A percentile compares a stretch with the other conserved stretches of the same genome.
phyloP scores from a whole-genome alignment of 2,329 filamentous ascomycete species.

The Aspergillus arachidicola region DNA sequence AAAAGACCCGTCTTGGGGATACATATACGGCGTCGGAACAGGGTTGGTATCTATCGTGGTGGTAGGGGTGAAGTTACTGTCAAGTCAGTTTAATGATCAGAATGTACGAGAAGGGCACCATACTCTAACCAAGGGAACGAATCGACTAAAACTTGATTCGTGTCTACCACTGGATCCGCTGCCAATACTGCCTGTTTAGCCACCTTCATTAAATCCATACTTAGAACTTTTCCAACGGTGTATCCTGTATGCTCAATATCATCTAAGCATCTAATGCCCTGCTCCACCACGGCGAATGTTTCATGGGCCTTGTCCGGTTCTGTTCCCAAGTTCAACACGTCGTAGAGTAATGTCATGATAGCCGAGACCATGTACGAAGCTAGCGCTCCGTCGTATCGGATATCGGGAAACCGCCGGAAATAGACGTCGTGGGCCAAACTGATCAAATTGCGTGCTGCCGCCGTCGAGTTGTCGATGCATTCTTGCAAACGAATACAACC shows the following conservation, averaged over 20 bases:
- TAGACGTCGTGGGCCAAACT: constrained; percentile 15
- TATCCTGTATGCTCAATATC: constrained; percentile 19
- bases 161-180: constrained; percentile 15
- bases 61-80: constrained; percentile 6
- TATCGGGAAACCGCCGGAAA: constrained; percentile 14
- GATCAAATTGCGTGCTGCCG: constrained; percentile 12
- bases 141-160: constrained; percentile 14
- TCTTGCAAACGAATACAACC: constrained; percentile 8
- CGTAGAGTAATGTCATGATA: constrained; percentile 14
- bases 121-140: constrained; percentile 20
- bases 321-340: constrained; percentile 11
- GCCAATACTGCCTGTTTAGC: constrained; percentile 17
- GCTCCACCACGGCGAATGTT: constrained; percentile 16
- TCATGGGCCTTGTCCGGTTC: constrained; percentile 11
- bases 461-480: constrained; percentile 13
- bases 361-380: constrained; percentile 17
- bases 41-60: not conserved
- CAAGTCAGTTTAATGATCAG: not conserved
- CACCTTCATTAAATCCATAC: constrained; percentile 21
- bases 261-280: constrained; percentile 18
- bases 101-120: not conserved
- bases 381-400: constrained; percentile 14
- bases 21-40: not conserved
- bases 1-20: constrained; percentile 7
- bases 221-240: constrained; percentile 15